phyloP scores from a whole-genome alignment of 2,329 filamentous ascomycete species.

The Neofusicoccum sp. region DNA sequence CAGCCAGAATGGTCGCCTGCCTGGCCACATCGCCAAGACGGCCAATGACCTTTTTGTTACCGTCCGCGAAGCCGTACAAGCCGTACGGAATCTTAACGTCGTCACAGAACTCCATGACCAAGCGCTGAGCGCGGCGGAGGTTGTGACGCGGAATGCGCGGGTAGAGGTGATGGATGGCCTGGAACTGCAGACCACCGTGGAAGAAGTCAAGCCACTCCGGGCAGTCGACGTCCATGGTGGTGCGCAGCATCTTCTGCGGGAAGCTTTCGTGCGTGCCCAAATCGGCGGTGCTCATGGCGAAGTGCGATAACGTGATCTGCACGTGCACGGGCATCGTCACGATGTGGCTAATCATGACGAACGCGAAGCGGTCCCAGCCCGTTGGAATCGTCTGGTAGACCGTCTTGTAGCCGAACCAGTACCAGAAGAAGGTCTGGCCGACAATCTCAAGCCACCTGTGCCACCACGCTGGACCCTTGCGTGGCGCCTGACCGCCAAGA shows the following conservation, averaged over 20 bases:
- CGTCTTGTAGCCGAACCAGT: conserved; percentile 65
- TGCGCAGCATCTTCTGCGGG: conserved; percentile 66
- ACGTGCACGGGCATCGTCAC: conserved; percentile 68
- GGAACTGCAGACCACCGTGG: conserved; percentile 71
- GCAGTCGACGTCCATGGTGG: conserved; percentile 73
- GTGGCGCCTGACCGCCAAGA: conserved; percentile 53
- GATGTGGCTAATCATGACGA: conserved; percentile 63
- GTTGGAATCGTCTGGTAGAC: conserved; percentile 60
- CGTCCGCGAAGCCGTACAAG: conserved; percentile 60
- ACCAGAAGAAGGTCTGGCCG: conserved; percentile 66
- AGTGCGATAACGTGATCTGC: conserved; percentile 71
- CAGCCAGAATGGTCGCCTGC: conserved; percentile 59
- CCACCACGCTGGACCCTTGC: conserved; percentile 64
- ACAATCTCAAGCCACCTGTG: conserved; percentile 64
- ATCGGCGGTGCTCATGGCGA: conserved; percentile 68
- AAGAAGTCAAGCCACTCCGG: conserved; percentile 70
- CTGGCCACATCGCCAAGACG: conserved; percentile 58
- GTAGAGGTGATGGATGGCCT: conserved; percentile 69
- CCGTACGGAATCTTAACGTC: conserved; percentile 64
- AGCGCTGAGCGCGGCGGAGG: conserved; percentile 57
- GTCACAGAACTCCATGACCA: conserved; percentile 63
- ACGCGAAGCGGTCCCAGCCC: conserved; percentile 57
- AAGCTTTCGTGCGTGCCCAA: conserved; percentile 65
- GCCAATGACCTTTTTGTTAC: conserved; percentile 58
- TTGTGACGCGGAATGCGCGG: conserved; percentile 69